These are phyloP conservation scores for Fusarium falciforme DNA, from an alignment of 2,329 filamentous ascomycete species.

Conservation along the genomic window DNA sequence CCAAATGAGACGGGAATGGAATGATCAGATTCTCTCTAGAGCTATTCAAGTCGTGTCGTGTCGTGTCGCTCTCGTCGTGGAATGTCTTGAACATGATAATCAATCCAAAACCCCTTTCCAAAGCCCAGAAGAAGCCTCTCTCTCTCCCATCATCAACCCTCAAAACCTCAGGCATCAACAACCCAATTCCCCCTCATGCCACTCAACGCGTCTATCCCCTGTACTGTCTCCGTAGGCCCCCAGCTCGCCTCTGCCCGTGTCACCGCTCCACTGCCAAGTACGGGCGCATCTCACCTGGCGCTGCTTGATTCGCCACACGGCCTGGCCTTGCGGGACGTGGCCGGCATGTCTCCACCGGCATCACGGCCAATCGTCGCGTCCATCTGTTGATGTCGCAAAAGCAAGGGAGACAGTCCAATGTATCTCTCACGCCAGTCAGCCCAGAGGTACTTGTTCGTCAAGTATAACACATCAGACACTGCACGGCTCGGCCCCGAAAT, in stretches of 20 bases:
- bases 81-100: neutral
- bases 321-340: conserved; percentile 33
- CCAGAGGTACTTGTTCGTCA: neutral
- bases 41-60: neutral
- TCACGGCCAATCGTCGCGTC: conserved; percentile 39
- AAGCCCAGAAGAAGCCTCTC: neutral
- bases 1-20: conserved; percentile 3
- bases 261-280: conserved; percentile 21
- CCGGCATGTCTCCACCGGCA: conserved; percentile 21
- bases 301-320: conserved; percentile 24
- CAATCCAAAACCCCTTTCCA: neutral
- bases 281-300: neutral
- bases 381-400: conserved; percentile 22
- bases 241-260: conserved; percentile 5
- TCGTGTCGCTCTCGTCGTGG: neutral
- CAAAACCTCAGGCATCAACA: conserved; percentile 26
- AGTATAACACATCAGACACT: neutral
- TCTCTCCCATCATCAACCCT: neutral
- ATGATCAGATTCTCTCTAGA: neutral
- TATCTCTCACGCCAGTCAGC: neutral
- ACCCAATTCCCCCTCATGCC: conserved; percentile 9
- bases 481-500: neutral
- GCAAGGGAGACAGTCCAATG: conserved; percentile 34
- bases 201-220: conserved; percentile 14
- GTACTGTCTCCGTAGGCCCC: neutral